Evolutionary conservation across 192 early-diverging fungal genomes (phyloP).

Genomic region (Coemansia umbellata): DNA sequence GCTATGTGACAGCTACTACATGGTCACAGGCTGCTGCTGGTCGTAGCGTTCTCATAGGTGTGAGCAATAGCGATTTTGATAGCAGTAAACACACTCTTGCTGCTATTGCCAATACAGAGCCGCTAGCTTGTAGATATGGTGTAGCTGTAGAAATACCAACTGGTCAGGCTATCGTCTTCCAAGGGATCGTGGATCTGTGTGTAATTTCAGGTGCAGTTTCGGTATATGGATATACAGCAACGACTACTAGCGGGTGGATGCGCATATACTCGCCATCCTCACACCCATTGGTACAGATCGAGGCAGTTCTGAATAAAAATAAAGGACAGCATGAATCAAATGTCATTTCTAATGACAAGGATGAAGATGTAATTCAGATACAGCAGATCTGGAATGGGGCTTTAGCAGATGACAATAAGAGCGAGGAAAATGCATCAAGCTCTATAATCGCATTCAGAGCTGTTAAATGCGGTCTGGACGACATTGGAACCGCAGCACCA

Average conservation of each 20-base stretch:
- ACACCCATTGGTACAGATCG: constrained; percentile 26
- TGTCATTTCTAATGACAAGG: not conserved
- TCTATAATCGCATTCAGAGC: constrained; percentile 27
- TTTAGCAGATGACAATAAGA: not conserved
- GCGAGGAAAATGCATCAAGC: not conserved
- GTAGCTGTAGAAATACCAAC: constrained; percentile 16
- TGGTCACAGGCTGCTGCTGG: constrained; percentile 3
- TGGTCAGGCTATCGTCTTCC: constrained; percentile 22
- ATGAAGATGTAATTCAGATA: constrained; percentile 8
- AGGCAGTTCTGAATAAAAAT: not conserved
- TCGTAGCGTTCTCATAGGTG: not conserved
- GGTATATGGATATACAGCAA: constrained; percentile 20
- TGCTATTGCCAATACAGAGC: not conserved
- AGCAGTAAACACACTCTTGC: not conserved
- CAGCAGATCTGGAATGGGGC: constrained; percentile 12
- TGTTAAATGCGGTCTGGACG: constrained; percentile 34
- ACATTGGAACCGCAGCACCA: constrained; percentile 29
- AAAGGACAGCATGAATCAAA: too few relatives aligned
- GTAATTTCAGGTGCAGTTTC: constrained; percentile 25
- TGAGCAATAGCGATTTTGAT: too few relatives aligned
- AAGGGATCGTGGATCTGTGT: constrained; percentile 40
- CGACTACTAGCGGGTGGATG: constrained; percentile 13
- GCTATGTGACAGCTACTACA: constrained; percentile 8
- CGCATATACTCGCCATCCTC: constrained; percentile 49
- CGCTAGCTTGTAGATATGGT: constrained; percentile 13